Conservation (phyloP, 371 early-diverging fungal genomes). For the Lichtheimia ornata region DNA sequence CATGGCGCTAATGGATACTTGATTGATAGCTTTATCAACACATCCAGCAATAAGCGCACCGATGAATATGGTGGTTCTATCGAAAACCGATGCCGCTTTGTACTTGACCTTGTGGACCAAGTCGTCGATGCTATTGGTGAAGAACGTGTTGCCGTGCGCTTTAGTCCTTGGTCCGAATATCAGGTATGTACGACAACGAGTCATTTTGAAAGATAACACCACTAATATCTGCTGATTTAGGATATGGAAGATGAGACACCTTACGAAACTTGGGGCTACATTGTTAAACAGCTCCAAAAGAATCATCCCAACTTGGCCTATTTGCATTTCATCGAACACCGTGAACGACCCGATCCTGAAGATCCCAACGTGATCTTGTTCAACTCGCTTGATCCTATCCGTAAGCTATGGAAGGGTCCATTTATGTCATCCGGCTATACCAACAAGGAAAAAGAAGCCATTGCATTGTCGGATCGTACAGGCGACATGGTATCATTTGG, state of each 20-base stretch:
- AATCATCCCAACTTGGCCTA: constrained; percentile 23
- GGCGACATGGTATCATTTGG: constrained; percentile 33
- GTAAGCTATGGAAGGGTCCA: constrained; percentile 29
- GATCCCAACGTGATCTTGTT: constrained; percentile 1
- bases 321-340: constrained; percentile 36
- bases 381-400: constrained; percentile 27
- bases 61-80: constrained; percentile 61
- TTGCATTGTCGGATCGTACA: constrained; percentile 18
- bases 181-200: constrained; percentile 1
- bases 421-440: constrained; percentile 32
- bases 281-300: constrained; percentile 22
- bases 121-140: constrained; percentile 20
- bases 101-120: constrained; percentile 39
- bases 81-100: constrained; percentile 56
- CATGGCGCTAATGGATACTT: constrained; percentile 72
- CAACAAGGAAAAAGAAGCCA: constrained; percentile 13
- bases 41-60: constrained; percentile 49
- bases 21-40: constrained; percentile 45
- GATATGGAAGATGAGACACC: constrained; percentile 35
- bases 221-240: neutral
- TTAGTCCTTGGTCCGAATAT: constrained; percentile 24
- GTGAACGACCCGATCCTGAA: constrained; percentile 12
- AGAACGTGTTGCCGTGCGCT: constrained; percentile 20
- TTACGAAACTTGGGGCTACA: constrained; percentile 33
- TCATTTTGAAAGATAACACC: neutral